Evolutionary conservation across 2,329 filamentous ascomycete genomes (phyloP).

Genomic region (Sporothrix curviconia): DNA sequence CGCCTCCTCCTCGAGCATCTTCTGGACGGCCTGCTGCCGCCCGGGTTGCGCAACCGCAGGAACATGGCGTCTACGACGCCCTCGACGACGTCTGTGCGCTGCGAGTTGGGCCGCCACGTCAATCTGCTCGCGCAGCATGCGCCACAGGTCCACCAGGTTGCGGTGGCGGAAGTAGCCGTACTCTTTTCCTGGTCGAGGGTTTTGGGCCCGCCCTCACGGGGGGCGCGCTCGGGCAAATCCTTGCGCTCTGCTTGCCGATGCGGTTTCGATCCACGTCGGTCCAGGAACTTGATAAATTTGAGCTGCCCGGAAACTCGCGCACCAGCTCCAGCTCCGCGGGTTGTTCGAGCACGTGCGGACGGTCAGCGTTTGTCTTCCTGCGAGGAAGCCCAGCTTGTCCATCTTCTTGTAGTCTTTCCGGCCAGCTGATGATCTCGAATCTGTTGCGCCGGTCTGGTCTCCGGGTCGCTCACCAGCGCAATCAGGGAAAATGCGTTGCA

Average conservation of each 20-base stretch:
- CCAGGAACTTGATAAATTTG: slow-evolving; percentile 90
- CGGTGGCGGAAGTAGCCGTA: slow-evolving; percentile 89
- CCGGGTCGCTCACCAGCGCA: slow-evolving; percentile 72
- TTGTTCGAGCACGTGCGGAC: slow-evolving; percentile 87
- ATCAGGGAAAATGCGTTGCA: slow-evolving; percentile 95
- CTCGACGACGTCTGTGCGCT: slow-evolving; percentile 84
- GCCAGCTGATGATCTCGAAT: slow-evolving; percentile 89
- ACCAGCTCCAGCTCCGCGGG: slow-evolving; percentile 86
- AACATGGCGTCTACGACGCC: slow-evolving; percentile 97
- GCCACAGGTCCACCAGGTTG: slow-evolving; percentile 91
- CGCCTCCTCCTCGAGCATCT: slow-evolving; percentile 80
- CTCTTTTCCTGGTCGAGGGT: slow-evolving; percentile 76
- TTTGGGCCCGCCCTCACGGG: slow-evolving; percentile 65
- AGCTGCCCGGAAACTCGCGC: slow-evolving; percentile 87
- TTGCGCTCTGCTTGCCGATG: slow-evolving; percentile 73
- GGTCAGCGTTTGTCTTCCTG: slow-evolving; percentile 58
- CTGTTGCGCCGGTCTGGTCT: slow-evolving; percentile 81
- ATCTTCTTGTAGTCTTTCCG: slow-evolving; percentile 95
- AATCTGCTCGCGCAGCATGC: slow-evolving; percentile 91
- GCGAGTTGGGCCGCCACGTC: slow-evolving; percentile 75
- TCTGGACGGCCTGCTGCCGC: slow-evolving; percentile 80
- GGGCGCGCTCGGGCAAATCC: slow-evolving; percentile 71
- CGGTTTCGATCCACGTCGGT: slow-evolving; percentile 98
- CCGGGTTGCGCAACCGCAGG: slow-evolving; percentile 69
- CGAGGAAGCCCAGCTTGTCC: slow-evolving; percentile 75